Percentiles rank a stretch among this genome's conserved stretches.
These are phyloP conservation scores for Peziza echinospora DNA, from an alignment of 495 filamentous ascomycete genomes.

Conservation along the genomic window DNA sequence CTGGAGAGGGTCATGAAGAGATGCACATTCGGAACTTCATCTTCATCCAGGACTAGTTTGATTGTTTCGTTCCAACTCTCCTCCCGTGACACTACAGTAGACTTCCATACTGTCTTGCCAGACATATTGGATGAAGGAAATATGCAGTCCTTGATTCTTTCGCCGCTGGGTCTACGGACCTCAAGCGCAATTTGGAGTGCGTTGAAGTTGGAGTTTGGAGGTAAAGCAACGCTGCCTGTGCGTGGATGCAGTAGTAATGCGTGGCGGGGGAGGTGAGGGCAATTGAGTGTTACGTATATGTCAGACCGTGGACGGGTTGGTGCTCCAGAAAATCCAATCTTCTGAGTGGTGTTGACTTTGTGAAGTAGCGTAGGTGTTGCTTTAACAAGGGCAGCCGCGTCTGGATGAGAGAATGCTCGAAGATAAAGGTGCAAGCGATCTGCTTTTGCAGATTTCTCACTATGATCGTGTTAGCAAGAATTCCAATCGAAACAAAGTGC, in stretches of 20 bases:
- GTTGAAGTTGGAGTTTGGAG: constrained; percentile 34
- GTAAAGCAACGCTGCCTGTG: constrained; percentile 48
- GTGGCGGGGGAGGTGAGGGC: constrained; percentile 51
- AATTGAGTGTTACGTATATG: constrained; percentile 72
- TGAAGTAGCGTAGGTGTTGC: constrained; percentile 76
- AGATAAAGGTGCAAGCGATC: constrained; percentile 57
- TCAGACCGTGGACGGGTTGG: constrained; percentile 73
- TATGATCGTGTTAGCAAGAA: constrained; percentile 1
- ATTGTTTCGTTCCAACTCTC: constrained; percentile 75
- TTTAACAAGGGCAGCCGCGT: constrained; percentile 58
- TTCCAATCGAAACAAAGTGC: not conserved
- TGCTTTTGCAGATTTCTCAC: constrained; percentile 40
- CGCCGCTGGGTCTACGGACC: constrained; percentile 53
- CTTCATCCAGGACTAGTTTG: constrained; percentile 52
- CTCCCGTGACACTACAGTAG: constrained; percentile 53
- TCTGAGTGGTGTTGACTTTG: constrained; percentile 51
- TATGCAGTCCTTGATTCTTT: constrained; percentile 67
- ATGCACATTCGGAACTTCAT: constrained; percentile 67
- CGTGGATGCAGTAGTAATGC: constrained; percentile 62
- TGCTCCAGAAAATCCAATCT: constrained; percentile 88
- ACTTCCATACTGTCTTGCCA: constrained; percentile 64
- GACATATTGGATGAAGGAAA: constrained; percentile 61
- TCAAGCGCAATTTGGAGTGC: constrained; percentile 82
- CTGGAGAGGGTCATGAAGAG: constrained; percentile 76
- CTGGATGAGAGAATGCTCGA: constrained; percentile 48